phyloP scores from a whole-genome alignment of 495 filamentous ascomycete genomes.

The Podospora bellae-mahoneyi region DNA sequence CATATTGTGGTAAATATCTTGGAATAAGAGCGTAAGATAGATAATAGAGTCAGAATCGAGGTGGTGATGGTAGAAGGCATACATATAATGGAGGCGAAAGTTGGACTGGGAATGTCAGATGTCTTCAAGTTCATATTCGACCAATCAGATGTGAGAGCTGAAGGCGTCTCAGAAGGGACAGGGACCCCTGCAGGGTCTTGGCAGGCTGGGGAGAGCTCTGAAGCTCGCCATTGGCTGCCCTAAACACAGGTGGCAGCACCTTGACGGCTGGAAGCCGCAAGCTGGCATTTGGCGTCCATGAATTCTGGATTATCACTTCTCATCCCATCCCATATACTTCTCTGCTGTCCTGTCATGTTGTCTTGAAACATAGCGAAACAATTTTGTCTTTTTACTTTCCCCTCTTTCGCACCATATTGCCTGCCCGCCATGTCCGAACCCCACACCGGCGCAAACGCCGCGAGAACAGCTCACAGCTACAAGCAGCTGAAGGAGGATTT shows the following conservation, averaged over 20 bases:
- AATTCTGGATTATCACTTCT: neutral
- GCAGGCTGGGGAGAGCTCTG: constrained; percentile 11
- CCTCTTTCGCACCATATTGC: constrained; percentile 1
- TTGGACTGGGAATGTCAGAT: neutral
- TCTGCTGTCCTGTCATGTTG: neutral
- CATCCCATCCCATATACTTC: neutral
- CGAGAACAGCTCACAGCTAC: constrained; percentile 52
- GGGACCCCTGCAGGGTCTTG: constrained; percentile 2
- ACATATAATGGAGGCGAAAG: too few species aligned
- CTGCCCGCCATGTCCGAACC: constrained; percentile 30
- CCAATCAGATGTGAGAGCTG: neutral
- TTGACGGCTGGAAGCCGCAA: constrained; percentile 21
- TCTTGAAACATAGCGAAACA: neutral
- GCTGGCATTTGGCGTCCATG: constrained; percentile 21
- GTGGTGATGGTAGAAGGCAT: too few species aligned
- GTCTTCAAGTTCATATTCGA: neutral
- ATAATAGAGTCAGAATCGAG: too few species aligned
- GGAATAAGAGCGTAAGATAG: too few species aligned
- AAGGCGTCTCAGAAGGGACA: neutral
- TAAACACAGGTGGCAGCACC: constrained; percentile 9
- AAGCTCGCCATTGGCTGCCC: constrained; percentile 19
- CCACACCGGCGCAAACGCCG: constrained; percentile 21
- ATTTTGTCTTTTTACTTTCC: neutral
- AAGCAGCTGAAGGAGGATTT: constrained; percentile 92
- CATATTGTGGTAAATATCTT: too few species aligned